Evolutionary conservation across 495 filamentous ascomycete genomes (phyloP).

Genomic region (Immersiella caudata): DNA sequence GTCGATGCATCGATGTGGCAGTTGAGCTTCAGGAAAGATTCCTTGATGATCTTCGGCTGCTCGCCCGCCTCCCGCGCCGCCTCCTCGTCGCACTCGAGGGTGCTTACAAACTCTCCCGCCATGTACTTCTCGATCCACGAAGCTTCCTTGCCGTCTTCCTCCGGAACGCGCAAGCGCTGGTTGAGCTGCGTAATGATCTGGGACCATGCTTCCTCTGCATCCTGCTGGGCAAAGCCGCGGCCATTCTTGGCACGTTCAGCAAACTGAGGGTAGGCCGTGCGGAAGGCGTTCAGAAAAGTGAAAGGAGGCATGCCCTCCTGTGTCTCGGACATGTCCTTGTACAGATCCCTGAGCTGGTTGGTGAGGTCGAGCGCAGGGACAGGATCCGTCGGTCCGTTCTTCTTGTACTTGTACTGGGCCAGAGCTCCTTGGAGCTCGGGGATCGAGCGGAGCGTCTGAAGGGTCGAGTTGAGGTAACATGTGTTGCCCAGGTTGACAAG

Average conservation of each 20-base stretch:
- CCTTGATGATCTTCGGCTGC: slow-evolving; percentile 63
- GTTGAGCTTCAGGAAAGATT: slow-evolving; percentile 88
- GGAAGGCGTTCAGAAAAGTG: slow-evolving; percentile 81
- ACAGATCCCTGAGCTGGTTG: slow-evolving; percentile 78
- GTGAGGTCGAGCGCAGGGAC: slow-evolving; percentile 70
- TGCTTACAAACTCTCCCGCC: slow-evolving; percentile 74
- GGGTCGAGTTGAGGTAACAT: slow-evolving; percentile 96
- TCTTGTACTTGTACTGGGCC: slow-evolving; percentile 60
- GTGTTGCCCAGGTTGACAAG: slow-evolving; percentile 94
- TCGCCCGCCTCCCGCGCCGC: slow-evolving; percentile 77
- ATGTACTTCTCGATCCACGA: slow-evolving; percentile 93
- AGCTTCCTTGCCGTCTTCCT: slow-evolving; percentile 40
- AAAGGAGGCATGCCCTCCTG: slow-evolving; percentile 86
- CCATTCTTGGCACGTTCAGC: slow-evolving; percentile 81
- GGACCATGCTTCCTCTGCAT: slow-evolving; percentile 98
- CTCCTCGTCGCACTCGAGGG: slow-evolving; percentile 80
- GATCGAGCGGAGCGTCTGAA: slow-evolving; percentile 84
- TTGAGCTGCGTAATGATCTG: slow-evolving; percentile 89
- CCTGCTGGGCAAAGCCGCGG: slow-evolving; percentile 88
- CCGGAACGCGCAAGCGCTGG: slow-evolving; percentile 72
- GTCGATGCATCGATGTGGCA: slow-evolving; percentile 87
- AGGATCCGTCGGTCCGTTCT: slow-evolving; percentile 8
- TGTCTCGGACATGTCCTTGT: slow-evolving; percentile 90
- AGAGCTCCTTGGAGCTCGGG: slow-evolving; percentile 90
- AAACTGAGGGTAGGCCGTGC: slow-evolving; percentile 88